Conservation (phyloP, 176 grass and related monocot species). For the Coix lacrymajobi region DNA sequence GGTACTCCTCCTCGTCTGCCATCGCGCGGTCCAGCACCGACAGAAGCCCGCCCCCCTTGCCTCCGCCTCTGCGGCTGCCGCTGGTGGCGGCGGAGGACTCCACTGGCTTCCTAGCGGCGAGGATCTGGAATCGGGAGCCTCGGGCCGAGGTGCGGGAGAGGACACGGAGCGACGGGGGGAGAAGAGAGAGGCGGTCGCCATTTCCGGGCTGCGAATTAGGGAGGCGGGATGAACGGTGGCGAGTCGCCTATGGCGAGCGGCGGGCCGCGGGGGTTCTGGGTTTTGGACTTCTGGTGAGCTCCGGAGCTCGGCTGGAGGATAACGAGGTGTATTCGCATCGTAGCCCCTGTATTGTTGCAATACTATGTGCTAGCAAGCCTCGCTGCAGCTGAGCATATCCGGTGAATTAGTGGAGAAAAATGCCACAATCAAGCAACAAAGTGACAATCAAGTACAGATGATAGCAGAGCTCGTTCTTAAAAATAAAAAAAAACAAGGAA, state of each 20-base stretch:
- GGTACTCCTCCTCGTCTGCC: slow-evolving; percentile 91
- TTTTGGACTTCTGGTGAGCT: slow-evolving; percentile 23
- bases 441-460: neutral
- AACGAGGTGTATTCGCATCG: slow-evolving; percentile 5
- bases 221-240: slow-evolving; percentile 17
- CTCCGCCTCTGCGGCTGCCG: neutral
- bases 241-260: neutral
- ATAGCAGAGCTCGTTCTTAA: neutral
- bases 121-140: slow-evolving; percentile 23
- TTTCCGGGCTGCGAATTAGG: neutral
- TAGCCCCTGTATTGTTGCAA: neutral
- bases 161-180: slow-evolving; percentile 8
- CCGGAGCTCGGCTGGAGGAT: slow-evolving; percentile 11
- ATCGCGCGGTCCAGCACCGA: slow-evolving; percentile 74
- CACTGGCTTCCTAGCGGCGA: slow-evolving; percentile 38
- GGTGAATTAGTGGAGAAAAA: no score
- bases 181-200: slow-evolving; percentile 48
- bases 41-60: slow-evolving; percentile 33
- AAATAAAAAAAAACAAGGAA: neutral
- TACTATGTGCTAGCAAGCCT: neutral
- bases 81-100: slow-evolving; percentile 8
- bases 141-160: neutral
- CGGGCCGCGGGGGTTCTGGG: neutral
- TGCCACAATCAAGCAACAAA: neutral
- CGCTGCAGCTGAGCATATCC: neutral